Percentiles rank a stretch among this genome's conserved stretches.
Evolutionary conservation across 1,284 basidiomycete species (phyloP).

Genomic region (Cystobasidiaceae sp.): DNA sequence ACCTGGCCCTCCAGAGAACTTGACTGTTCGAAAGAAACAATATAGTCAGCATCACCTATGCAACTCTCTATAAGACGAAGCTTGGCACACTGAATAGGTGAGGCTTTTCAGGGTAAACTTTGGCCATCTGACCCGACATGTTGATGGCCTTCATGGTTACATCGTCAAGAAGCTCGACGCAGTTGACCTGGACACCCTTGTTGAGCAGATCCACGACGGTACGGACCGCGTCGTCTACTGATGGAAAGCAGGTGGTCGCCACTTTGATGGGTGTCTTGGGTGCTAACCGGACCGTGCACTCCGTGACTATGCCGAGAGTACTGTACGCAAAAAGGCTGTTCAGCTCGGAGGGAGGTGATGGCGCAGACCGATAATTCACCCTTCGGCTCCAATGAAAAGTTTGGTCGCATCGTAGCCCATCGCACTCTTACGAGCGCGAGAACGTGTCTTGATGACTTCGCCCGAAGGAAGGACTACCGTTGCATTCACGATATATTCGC

Average conservation of each 20-base stretch:
- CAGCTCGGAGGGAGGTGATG: background rate
- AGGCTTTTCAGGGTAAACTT: constrained; percentile 63
- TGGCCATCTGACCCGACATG: constrained; percentile 56
- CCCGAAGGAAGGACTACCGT: constrained; percentile 84
- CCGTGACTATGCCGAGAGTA: constrained; percentile 34
- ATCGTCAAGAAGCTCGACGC: constrained; percentile 69
- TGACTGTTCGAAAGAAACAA: background rate
- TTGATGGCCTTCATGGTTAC: constrained; percentile 55
- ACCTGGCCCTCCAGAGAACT: constrained; percentile 24
- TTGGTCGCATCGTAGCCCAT: constrained; percentile 51
- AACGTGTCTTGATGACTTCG: constrained; percentile 84
- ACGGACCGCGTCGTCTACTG: constrained; percentile 55
- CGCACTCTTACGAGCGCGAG: constrained; percentile 53
- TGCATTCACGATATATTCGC: constrained; percentile 42
- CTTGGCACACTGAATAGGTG: constrained; percentile 56
- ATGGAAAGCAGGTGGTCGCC: constrained; percentile 52
- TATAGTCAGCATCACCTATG: constrained; percentile 51
- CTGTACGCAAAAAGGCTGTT: background rate
- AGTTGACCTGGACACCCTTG: constrained; percentile 50
- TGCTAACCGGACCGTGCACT: constrained; percentile 69
- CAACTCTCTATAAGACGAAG: background rate
- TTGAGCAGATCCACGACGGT: constrained; percentile 63
- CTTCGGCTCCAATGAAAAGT: constrained; percentile 92
- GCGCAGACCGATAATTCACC: constrained; percentile 56
- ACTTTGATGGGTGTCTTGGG: constrained; percentile 68